A percentile compares a stretch with the other conserved stretches of the same genome.
Evolutionary conservation across 306 rosid genomes (phyloP).

Genomic region (Quercus bicolor): DNA sequence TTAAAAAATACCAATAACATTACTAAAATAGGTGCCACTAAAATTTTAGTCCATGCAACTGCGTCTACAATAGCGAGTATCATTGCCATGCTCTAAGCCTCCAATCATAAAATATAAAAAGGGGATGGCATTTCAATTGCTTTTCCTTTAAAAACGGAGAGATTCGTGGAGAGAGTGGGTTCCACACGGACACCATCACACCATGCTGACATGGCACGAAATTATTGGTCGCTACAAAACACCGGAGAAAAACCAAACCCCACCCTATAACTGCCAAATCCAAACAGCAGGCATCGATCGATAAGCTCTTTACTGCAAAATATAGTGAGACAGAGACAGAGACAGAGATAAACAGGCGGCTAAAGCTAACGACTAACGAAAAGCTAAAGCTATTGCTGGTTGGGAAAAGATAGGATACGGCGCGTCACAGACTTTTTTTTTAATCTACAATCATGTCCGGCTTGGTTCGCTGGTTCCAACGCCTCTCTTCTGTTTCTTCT

Average conservation of each 20-base stretch:
- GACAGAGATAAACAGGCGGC: background rate
- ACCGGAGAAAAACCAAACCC: background rate
- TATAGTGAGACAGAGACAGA: background rate
- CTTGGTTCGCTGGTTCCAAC: constrained; percentile 19
- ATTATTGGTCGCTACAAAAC: too few relatives aligned
- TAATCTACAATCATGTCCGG: constrained; percentile 7
- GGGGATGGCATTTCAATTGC: too few relatives aligned
- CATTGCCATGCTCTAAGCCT: too few relatives aligned
- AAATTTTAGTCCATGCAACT: too few relatives aligned
- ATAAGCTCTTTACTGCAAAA: too few relatives aligned
- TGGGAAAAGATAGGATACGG: constrained; percentile 7
- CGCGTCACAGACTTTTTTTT: background rate
- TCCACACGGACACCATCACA: background rate
- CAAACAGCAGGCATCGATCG: background rate
- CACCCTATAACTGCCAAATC: background rate
- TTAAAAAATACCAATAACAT: too few relatives aligned
- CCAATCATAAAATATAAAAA: too few relatives aligned
- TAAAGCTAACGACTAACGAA: too few relatives aligned
- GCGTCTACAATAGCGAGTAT: too few relatives aligned
- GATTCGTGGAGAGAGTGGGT: background rate
- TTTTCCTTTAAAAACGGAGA: background rate
- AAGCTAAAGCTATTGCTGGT: background rate
- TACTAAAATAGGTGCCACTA: too few relatives aligned
- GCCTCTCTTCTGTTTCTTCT: constrained; percentile 5
- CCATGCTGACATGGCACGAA: background rate